phyloP scores from a whole-genome alignment of 495 filamentous ascomycete genomes.

The Lichina pygmaea region DNA sequence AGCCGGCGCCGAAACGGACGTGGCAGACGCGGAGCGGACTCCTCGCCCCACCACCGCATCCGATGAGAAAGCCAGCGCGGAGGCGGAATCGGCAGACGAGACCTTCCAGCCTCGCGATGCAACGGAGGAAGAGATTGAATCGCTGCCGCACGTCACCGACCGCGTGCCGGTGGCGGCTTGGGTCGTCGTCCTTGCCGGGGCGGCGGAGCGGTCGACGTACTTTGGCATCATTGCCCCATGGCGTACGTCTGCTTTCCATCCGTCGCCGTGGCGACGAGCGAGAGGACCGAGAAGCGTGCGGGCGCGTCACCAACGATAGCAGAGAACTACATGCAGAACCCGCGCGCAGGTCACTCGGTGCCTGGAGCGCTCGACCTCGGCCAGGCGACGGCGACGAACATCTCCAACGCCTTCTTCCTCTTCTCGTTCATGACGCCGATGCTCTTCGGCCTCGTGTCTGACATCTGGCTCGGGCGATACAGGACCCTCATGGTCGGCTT shows the following conservation, averaged over 20 bases:
- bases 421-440: constrained; percentile 22
- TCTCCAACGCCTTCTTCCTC: constrained; percentile 35
- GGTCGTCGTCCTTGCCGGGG: constrained; percentile 32
- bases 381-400: constrained; percentile 25
- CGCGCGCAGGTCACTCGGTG: not conserved
- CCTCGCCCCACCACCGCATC: too few species aligned
- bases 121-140: constrained; percentile 23
- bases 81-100: not conserved
- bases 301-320: constrained; percentile 26
- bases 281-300: constrained; percentile 19
- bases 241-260: too few species aligned
- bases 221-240: constrained; percentile 28
- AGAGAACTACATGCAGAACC: constrained; percentile 6
- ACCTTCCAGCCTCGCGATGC: constrained; percentile 24
- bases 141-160: constrained; percentile 25
- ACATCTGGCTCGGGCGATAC: constrained; percentile 40
- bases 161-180: constrained; percentile 28
- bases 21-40: too few species aligned
- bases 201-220: constrained; percentile 43
- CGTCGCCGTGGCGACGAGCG: constrained; percentile 27
- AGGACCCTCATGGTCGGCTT: constrained; percentile 37
- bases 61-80: too few species aligned
- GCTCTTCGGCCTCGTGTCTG: constrained; percentile 28
- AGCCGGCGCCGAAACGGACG: too few species aligned
- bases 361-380: constrained; percentile 10